These are phyloP conservation scores for Colletotrichum sp. DNA, from an alignment of 2,329 filamentous ascomycete species.

Conservation along the genomic window DNA sequence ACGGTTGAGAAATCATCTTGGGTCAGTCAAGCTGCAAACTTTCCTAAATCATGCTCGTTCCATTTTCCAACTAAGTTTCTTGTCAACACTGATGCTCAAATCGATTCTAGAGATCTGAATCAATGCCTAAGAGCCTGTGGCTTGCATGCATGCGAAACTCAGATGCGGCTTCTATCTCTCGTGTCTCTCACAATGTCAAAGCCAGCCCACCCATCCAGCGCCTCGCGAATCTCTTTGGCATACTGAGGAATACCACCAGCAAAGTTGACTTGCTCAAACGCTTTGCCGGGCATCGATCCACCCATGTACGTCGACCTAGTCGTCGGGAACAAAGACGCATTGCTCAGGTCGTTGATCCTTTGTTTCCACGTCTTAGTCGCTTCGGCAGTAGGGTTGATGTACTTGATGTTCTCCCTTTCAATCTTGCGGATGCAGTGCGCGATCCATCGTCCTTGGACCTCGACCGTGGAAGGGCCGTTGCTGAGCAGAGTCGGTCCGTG, in stretches of 20 bases:
- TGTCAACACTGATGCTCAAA: not conserved
- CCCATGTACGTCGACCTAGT: conserved; percentile 62
- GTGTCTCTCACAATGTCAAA: conserved; percentile 33
- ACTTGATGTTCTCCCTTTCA: conserved; percentile 47
- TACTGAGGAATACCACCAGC: conserved; percentile 45
- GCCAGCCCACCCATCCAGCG: conserved; percentile 38
- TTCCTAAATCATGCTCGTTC: not conserved
- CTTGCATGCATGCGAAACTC: not conserved
- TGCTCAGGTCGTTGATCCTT: conserved; percentile 49
- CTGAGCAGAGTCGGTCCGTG: conserved; percentile 61
- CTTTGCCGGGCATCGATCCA: conserved; percentile 58
- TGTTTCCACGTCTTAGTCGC: conserved; percentile 55
- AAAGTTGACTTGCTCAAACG: conserved; percentile 36
- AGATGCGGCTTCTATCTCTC: not conserved
- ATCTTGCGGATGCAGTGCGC: conserved; percentile 55
- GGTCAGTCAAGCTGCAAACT: not conserved
- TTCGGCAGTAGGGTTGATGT: conserved; percentile 53
- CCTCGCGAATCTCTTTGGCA: conserved; percentile 32
- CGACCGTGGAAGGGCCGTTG: conserved; percentile 61
- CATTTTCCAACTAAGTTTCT: not conserved
- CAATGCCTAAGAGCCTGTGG: not conserved
- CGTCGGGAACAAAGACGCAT: conserved; percentile 53
- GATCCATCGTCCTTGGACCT: conserved; percentile 64
- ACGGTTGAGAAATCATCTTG: not conserved
- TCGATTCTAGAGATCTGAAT: not conserved